These are phyloP conservation scores for Aspergillus indologenus DNA, from an alignment of 495 filamentous ascomycete species.

Conservation along the genomic window DNA sequence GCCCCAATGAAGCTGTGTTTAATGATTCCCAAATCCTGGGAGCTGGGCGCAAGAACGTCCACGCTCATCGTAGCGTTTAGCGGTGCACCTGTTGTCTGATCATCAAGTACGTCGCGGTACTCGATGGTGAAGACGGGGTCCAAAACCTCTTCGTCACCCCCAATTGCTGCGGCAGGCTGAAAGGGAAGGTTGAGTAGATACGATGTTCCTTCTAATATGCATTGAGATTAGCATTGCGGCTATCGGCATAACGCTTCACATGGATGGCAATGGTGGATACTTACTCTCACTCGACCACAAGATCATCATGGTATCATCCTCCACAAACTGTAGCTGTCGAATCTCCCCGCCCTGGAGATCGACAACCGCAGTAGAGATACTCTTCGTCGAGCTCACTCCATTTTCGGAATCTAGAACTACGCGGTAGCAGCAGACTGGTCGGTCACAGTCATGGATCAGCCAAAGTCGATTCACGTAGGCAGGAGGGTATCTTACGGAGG, in stretches of 20 bases:
- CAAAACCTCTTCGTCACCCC: neutral
- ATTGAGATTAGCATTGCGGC: slow-evolving; percentile 12
- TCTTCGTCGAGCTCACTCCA: slow-evolving; percentile 53
- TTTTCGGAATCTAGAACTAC: slow-evolving; percentile 46
- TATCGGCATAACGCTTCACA: slow-evolving; percentile 6
- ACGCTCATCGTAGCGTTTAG: slow-evolving; percentile 20
- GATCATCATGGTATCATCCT: slow-evolving; percentile 51
- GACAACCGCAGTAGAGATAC: slow-evolving; percentile 39
- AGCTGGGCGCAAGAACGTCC: slow-evolving; percentile 22
- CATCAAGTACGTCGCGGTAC: slow-evolving; percentile 19
- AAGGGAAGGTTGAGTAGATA: slow-evolving; percentile 43
- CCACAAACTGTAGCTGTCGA: slow-evolving; percentile 54
- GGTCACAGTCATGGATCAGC: neutral
- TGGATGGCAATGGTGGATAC: slow-evolving; percentile 10
- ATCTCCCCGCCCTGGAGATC: slow-evolving; percentile 42
- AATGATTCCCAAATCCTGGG: slow-evolving; percentile 16
- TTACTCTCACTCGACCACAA: slow-evolving; percentile 46
- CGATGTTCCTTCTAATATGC: slow-evolving; percentile 23
- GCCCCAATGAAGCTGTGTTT: slow-evolving; percentile 35
- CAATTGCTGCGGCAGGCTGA: slow-evolving; percentile 18
- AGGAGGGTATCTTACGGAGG: slow-evolving; percentile 28
- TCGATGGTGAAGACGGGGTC: slow-evolving; percentile 14
- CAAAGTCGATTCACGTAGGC: neutral
- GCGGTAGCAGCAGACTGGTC: slow-evolving; percentile 50
- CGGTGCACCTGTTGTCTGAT: slow-evolving; percentile 16